A percentile compares a stretch with the other conserved stretches of the same genome.
phyloP scores from a whole-genome alignment of 306 rosid species.

The Psophocarpus tetragonolobus region DNA sequence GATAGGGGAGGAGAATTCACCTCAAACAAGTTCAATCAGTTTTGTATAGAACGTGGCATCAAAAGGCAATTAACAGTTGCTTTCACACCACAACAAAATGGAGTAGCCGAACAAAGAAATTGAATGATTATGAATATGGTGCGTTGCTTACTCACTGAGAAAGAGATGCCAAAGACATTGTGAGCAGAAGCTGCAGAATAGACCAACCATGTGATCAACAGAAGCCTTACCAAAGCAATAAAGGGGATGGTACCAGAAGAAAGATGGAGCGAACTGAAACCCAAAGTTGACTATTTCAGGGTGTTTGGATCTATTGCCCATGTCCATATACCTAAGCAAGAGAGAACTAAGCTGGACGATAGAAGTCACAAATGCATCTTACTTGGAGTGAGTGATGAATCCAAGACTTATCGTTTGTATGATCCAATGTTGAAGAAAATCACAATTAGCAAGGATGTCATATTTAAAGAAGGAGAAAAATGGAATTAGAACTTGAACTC shows the following conservation, averaged over 20 bases:
- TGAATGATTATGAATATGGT: neutral
- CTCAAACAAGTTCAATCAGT: too few relatives aligned
- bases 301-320: neutral
- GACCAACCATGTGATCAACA: neutral
- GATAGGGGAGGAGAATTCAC: too few relatives aligned
- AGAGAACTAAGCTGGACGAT: neutral
- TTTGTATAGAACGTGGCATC: too few relatives aligned
- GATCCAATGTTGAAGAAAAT: neutral
- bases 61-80: too few relatives aligned
- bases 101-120: neutral
- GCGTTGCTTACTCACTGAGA: neutral
- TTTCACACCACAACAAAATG: neutral
- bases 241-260: slow-evolving; percentile 1
- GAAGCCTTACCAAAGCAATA: neutral
- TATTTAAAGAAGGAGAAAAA: slow-evolving; percentile 1
- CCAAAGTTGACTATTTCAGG: neutral
- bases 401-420: neutral
- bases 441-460: neutral
- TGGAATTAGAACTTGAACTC: neutral
- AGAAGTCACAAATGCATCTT: neutral
- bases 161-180: neutral
- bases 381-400: slow-evolving; percentile 8
- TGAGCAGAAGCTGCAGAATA: neutral
- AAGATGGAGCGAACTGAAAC: neutral
- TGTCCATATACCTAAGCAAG: neutral